Evolutionary conservation across 116 monocot genomes (phyloP).

Genomic region (Iris pallida): DNA sequence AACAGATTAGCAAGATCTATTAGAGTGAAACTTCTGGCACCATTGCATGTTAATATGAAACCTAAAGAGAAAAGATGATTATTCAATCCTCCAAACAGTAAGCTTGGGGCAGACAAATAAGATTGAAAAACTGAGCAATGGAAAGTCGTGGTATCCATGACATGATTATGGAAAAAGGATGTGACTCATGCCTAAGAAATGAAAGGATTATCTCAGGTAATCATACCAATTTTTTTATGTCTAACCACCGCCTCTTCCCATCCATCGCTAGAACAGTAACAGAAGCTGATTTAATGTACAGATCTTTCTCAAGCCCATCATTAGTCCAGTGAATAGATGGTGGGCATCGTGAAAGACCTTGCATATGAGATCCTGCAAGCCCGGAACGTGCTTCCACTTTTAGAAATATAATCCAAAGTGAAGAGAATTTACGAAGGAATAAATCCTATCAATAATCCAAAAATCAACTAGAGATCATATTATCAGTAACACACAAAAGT

Average conservation of each 20-base stretch:
- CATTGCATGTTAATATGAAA: constrained; percentile 4
- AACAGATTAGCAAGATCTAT: neutral
- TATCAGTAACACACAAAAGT: too few species aligned
- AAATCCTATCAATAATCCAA: too few species aligned
- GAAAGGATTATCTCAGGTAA: neutral
- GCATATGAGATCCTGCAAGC: constrained; percentile 35
- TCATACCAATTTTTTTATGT: constrained; percentile 74
- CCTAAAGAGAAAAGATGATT: neutral
- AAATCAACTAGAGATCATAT: too few species aligned
- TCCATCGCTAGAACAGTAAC: constrained; percentile 96
- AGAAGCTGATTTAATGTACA: constrained; percentile 65
- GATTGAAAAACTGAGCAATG: neutral
- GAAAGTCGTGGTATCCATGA: neutral
- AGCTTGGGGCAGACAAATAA: neutral
- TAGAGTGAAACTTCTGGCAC: neutral
- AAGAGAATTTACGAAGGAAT: too few species aligned
- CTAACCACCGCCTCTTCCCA: constrained; percentile 94
- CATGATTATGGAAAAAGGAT: neutral
- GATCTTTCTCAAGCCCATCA: constrained; percentile 83
- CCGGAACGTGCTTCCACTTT: neutral
- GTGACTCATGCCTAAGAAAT: neutral
- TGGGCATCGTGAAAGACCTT: constrained; percentile 56
- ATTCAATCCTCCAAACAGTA: neutral
- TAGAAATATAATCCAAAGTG: neutral
- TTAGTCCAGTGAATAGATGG: constrained; percentile 56